Percentiles rank a stretch among this genome's conserved stretches.
Conservation (phyloP, 2,329 filamentous ascomycete genomes). For the Parasarocladium wereldwijsianum region DNA sequence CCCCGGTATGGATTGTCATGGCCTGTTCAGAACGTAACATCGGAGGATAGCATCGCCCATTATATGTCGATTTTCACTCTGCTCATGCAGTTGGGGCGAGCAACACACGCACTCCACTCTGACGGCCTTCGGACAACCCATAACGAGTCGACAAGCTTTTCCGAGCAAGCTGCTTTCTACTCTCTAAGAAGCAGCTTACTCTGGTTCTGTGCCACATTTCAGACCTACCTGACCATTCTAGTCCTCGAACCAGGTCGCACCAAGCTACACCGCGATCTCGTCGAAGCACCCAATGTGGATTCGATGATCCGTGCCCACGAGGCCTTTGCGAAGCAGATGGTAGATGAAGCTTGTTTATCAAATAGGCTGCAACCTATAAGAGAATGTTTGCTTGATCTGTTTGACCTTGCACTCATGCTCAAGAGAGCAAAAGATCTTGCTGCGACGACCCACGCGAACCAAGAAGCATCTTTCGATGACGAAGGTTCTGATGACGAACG, state of each 20-base stretch:
- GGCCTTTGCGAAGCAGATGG: constrained; percentile 44
- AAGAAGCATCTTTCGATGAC: too few species aligned
- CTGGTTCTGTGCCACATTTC: constrained; percentile 64
- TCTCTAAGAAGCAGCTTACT: constrained; percentile 53
- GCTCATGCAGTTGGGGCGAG: constrained; percentile 62
- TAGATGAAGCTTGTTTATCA: constrained; percentile 56
- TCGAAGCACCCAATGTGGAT: constrained; percentile 57
- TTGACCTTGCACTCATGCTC: constrained; percentile 61
- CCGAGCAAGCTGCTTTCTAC: constrained; percentile 37
- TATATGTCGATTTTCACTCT: constrained; percentile 66
- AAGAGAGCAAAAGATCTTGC: constrained; percentile 35
- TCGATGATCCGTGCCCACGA: constrained; percentile 62
- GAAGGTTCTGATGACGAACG: too few species aligned
- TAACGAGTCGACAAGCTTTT: constrained; percentile 14
- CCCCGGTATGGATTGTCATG: constrained; percentile 55
- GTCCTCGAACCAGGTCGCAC: constrained; percentile 48
- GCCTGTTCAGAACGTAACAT: constrained; percentile 59
- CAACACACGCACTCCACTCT: constrained; percentile 39
- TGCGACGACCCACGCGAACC: too few species aligned
- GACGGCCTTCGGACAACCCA: constrained; percentile 23
- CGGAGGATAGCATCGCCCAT: constrained; percentile 42
- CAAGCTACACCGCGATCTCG: constrained; percentile 42
- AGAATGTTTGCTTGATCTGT: constrained; percentile 56
- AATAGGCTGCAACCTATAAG: constrained; percentile 54
- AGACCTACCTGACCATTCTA: constrained; percentile 61